Evolutionary conservation across 176 grass and related monocot species (phyloP), one percentile per base, ranked within the genome.

Genomic region (Oryza brachyantha): DNA sequence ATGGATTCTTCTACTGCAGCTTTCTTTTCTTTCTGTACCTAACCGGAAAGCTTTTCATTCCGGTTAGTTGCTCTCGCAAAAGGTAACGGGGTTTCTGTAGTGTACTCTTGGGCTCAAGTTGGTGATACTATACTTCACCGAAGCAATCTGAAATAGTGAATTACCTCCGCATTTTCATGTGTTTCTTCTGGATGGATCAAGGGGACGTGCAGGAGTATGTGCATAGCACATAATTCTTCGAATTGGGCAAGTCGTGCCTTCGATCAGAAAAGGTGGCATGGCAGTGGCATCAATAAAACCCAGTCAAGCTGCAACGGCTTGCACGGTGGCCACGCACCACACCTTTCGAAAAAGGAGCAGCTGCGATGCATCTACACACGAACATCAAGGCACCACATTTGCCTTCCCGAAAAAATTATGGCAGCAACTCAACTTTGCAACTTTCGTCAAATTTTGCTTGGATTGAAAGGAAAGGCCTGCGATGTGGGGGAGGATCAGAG

Each of bases 401-500:
- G 38, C 28, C 29, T 76, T 55, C 46, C 77, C 39, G 21, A 60
- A 31, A 37, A 75, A 52, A 77, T 64, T 52, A 41, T 55, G 58
- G 59, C 34, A 43, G 29, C 58, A 32, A 58, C 75, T 65, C 9
- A 37, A 10, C 78, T 75, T 74, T 70, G 59, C 17, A 11, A n/a
- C 39, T 71, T 77, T 84, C 70, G 37, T 32, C 28, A 31, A 67
- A 62, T 64, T 79, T 88, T 85, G 87, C 88, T 90, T 90, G 82
- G 46, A 77, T 80, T 85, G 71, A 88, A 90, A 88, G 88, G 58
- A 82, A 90, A 86, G 82, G 80, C 37, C 68, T 24, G 68, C 3
- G 42, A 22, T 29, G 50, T 60, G 74, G 72, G 83, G 52, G 68
- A 36, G n/a, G n/a, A n/a, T n/a, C 50, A 40, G 70, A 45, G 35